Evolutionary conservation across 1,139 yeast species (phyloP).

Genomic region (Saccharomyces pastorianus): DNA sequence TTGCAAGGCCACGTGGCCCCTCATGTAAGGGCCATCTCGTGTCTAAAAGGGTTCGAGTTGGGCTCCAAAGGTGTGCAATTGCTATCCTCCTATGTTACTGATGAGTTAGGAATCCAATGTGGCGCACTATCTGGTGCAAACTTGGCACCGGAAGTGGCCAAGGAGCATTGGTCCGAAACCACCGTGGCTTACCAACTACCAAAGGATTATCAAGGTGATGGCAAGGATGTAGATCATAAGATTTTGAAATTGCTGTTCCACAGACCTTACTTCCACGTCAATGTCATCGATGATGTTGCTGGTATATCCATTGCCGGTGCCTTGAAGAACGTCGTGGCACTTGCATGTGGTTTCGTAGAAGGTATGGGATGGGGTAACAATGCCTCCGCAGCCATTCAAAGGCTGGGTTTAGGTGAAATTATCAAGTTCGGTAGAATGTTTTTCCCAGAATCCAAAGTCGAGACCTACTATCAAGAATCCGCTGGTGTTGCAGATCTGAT

Average conservation of each 20-base stretch:
- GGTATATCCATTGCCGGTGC: constrained; percentile 96
- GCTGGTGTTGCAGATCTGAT: constrained; percentile 96
- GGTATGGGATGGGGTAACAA: constrained; percentile 98
- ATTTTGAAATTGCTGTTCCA: constrained; percentile 73
- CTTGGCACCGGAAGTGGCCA: constrained; percentile 89
- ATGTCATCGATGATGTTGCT: constrained; percentile 78
- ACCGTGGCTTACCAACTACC: constrained; percentile 84
- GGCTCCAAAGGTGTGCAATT: constrained; percentile 70
- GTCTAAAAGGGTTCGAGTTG: constrained; percentile 87
- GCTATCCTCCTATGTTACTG: constrained; percentile 64
- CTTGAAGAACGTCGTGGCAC: constrained; percentile 84
- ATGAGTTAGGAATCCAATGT: constrained; percentile 73
- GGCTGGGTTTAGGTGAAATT: constrained; percentile 82
- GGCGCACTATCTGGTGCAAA: constrained; percentile 94
- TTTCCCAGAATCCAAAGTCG: constrained; percentile 59
- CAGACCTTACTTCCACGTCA: constrained; percentile 90
- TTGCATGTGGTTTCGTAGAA: constrained; percentile 90
- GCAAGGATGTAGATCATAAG: constrained; percentile 60
- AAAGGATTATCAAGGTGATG: constrained; percentile 54
- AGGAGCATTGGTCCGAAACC: constrained; percentile 87
- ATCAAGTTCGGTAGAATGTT: constrained; percentile 69
- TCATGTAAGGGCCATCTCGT: constrained; percentile 73
- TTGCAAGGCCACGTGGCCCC: constrained; percentile 65
- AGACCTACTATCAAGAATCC: constrained; percentile 80
- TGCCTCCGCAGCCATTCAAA: constrained; percentile 91